Evolutionary conservation across 2,329 filamentous ascomycete genomes (phyloP).

Genomic region (Raffaelea arxii): DNA sequence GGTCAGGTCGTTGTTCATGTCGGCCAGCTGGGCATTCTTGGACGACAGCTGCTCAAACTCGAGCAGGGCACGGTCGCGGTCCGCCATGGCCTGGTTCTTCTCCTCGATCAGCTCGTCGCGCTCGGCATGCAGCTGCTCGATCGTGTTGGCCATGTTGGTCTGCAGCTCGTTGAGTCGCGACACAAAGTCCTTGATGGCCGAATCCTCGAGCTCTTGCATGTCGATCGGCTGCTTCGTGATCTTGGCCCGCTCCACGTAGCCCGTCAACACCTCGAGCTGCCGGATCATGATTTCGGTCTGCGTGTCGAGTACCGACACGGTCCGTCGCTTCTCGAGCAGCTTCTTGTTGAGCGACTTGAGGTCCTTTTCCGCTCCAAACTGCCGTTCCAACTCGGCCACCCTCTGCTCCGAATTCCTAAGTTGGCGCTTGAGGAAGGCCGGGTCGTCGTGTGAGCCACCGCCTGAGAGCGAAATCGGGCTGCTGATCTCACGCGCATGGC

Average conservation of each 20-base stretch:
- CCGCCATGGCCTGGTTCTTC: constrained; percentile 68
- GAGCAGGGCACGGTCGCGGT: constrained; percentile 86
- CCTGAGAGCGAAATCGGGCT: constrained; percentile 60
- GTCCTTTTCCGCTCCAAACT: constrained; percentile 57
- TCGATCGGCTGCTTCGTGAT: constrained; percentile 73
- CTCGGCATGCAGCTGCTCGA: constrained; percentile 56
- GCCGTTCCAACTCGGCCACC: constrained; percentile 78
- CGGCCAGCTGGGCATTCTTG: constrained; percentile 88
- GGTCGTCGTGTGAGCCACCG: constrained; percentile 45
- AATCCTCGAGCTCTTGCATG: constrained; percentile 72
- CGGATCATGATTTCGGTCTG: constrained; percentile 93
- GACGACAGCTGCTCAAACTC: constrained; percentile 92
- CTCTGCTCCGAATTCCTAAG: constrained; percentile 72
- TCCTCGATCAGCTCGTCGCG: constrained; percentile 78
- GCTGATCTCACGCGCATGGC: constrained; percentile 50
- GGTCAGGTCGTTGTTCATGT: constrained; percentile 92
- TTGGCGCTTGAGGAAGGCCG: constrained; percentile 61
- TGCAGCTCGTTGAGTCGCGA: constrained; percentile 59
- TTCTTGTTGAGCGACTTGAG: constrained; percentile 75
- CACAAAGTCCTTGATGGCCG: constrained; percentile 84
- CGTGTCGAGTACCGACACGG: constrained; percentile 86
- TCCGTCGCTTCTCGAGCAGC: constrained; percentile 85
- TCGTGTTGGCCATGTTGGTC: constrained; percentile 43
- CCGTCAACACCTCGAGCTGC: constrained; percentile 80
- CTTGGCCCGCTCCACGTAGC: constrained; percentile 80